Conservation (phyloP, 352 stramenopile species). For the Pythium aquatile region DNA sequence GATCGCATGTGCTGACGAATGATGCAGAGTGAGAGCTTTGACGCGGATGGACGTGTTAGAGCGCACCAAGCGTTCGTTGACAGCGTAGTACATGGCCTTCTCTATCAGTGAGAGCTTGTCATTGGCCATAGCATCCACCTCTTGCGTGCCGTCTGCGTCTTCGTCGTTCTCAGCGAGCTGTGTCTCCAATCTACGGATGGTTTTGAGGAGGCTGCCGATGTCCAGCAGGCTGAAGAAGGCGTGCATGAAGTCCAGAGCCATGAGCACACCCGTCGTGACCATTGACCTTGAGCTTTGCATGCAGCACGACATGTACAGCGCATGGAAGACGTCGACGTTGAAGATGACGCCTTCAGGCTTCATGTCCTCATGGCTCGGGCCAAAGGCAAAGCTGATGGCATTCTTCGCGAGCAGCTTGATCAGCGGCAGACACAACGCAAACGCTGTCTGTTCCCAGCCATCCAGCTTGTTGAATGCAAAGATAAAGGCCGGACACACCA, state of each 20-base stretch:
- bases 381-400: conserved; percentile 23
- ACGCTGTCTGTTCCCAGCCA: conserved; percentile 9
- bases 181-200: background rate
- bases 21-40: background rate
- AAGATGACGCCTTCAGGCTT: conserved; percentile 1
- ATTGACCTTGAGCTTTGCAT: conserved; percentile 1
- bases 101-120: conserved; percentile 7
- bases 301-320: background rate
- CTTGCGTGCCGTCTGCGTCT: too few relatives aligned
- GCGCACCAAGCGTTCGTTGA: background rate
- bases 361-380: background rate
- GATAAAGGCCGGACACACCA: conserved; percentile 22
- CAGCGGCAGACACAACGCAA: background rate
- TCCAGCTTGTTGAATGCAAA: conserved; percentile 17
- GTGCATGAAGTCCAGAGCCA: background rate
- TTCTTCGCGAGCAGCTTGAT: conserved; percentile 29
- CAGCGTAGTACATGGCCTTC: conserved; percentile 10
- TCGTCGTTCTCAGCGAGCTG: background rate
- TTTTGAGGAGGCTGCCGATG: background rate
- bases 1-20: background rate
- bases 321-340: conserved; percentile 12
- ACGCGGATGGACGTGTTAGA: background rate
- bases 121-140: too few relatives aligned
- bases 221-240: background rate
- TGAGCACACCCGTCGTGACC: background rate